A percentile compares a stretch with the other conserved stretches of the same genome.
phyloP scores from a whole-genome alignment of 2,329 filamentous ascomycete species.

The Pyrenochaeta sp. region DNA sequence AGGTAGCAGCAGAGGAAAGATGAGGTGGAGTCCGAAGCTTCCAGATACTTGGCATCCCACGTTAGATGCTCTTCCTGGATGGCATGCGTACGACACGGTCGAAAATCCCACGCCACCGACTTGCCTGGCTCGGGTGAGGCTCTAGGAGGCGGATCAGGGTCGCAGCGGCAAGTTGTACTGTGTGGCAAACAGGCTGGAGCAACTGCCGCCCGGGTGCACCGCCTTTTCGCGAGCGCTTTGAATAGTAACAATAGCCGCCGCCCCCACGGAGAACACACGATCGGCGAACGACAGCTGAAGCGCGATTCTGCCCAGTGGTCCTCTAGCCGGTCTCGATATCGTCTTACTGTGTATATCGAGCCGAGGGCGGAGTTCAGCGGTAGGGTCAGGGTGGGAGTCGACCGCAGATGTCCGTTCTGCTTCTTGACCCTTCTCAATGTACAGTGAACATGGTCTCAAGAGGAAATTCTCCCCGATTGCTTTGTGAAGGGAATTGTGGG shows the following conservation, averaged over 20 bases:
- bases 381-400: neutral
- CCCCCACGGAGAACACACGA: conserved; percentile 17
- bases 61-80: conserved; percentile 19
- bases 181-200: conserved; percentile 16
- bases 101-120: conserved; percentile 30
- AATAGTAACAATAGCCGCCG: conserved; percentile 1
- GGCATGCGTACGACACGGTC: conserved; percentile 17
- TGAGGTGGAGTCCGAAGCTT: conserved; percentile 25
- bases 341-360: neutral
- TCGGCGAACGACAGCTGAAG: conserved; percentile 10
- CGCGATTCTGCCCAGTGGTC: neutral
- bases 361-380: conserved; percentile 10
- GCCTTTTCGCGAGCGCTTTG: neutral
- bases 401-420: conserved; percentile 5
- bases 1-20: conserved; percentile 1
- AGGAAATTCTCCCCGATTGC: no score
- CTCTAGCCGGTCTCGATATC: neutral
- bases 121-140: conserved; percentile 18
- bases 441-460: neutral
- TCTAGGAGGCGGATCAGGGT: conserved; percentile 15
- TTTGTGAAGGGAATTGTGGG: no score
- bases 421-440: no score
- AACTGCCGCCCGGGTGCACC: conserved; percentile 9
- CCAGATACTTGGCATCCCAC: conserved; percentile 36
- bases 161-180: conserved; percentile 2